These are phyloP conservation scores for Amanita exitialis DNA, from an alignment of 768 basidiomycete genomes.

Conservation along the genomic window DNA sequence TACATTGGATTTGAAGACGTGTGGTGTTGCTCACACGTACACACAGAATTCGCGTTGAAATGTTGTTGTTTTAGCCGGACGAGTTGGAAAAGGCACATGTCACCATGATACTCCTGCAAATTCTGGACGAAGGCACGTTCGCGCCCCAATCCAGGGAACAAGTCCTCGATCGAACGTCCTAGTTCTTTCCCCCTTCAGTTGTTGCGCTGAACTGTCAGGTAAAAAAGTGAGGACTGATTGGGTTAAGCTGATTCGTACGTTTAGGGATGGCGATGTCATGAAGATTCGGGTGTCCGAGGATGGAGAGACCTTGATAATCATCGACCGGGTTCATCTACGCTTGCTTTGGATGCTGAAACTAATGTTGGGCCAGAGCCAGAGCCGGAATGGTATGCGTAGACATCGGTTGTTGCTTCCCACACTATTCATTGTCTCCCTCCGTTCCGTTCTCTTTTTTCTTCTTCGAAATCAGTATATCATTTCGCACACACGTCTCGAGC, in stretches of 20 bases:
- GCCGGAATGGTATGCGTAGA: neutral
- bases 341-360: slow-evolving; percentile 5
- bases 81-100: slow-evolving; percentile 94
- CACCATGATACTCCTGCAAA: slow-evolving; percentile 82
- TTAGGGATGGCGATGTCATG: slow-evolving; percentile 61
- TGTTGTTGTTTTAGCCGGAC: slow-evolving; percentile 25
- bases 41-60: neutral
- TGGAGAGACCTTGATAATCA: slow-evolving; percentile 47
- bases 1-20: slow-evolving; percentile 92
- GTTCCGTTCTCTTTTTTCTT: too few relatives aligned
- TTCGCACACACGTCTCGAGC: too few relatives aligned
- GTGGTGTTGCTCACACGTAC: slow-evolving; percentile 33
- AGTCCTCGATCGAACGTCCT: slow-evolving; percentile 65
- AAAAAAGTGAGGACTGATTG: neutral
- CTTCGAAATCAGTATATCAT: too few relatives aligned
- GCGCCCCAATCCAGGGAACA: slow-evolving; percentile 49
- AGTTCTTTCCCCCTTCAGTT: slow-evolving; percentile 82
- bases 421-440: too few relatives aligned
- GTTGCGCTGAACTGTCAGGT: slow-evolving; percentile 72
- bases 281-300: slow-evolving; percentile 37
- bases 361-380: neutral
- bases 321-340: slow-evolving; percentile 30
- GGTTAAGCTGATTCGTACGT: neutral
- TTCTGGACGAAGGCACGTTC: slow-evolving; percentile 81
- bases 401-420: too few relatives aligned